phyloP scores from a whole-genome alignment of 2,329 filamentous ascomycete genomes.

The Fusarium torreyae region DNA sequence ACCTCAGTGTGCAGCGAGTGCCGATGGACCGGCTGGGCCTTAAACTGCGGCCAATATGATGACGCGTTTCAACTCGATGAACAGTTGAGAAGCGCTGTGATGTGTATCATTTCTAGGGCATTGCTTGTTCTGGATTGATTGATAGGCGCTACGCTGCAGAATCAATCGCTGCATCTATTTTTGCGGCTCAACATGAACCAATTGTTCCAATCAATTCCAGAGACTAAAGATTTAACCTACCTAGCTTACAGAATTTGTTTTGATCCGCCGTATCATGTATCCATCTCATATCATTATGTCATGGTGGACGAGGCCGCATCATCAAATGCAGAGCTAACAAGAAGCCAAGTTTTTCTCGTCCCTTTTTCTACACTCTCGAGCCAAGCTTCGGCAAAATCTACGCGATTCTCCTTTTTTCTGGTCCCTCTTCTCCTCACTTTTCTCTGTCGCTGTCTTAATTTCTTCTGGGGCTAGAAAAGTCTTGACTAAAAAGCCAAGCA shows the following conservation, averaged over 20 bases:
- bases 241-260: slow-evolving; percentile 3
- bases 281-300: slow-evolving; percentile 40
- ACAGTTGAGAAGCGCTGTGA: slow-evolving; percentile 25
- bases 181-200: slow-evolving; percentile 37
- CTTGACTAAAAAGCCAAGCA: slow-evolving; percentile 38
- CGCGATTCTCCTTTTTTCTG: slow-evolving; percentile 14
- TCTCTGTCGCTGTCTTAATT: slow-evolving; percentile 25
- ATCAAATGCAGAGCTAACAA: slow-evolving; percentile 36
- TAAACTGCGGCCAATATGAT: slow-evolving; percentile 45
- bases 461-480: slow-evolving; percentile 18
- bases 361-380: slow-evolving; percentile 6
- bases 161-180: slow-evolving; percentile 1
- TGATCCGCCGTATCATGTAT: neutral
- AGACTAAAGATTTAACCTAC: neutral
- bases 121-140: neutral
- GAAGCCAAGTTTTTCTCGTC: slow-evolving; percentile 20
- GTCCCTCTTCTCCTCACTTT: slow-evolving; percentile 7
- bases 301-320: slow-evolving; percentile 38
- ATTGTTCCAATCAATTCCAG: slow-evolving; percentile 18
- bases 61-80: slow-evolving; percentile 43
- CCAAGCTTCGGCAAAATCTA: neutral
- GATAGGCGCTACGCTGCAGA: neutral
- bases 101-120: neutral
- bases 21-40: slow-evolving; percentile 45
- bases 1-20: slow-evolving; percentile 18